Evolutionary conservation across 371 early-diverging fungal species (phyloP), one percentile per base, ranked within the genome.

Genomic region (Syncephalis plumigaleata): DNA sequence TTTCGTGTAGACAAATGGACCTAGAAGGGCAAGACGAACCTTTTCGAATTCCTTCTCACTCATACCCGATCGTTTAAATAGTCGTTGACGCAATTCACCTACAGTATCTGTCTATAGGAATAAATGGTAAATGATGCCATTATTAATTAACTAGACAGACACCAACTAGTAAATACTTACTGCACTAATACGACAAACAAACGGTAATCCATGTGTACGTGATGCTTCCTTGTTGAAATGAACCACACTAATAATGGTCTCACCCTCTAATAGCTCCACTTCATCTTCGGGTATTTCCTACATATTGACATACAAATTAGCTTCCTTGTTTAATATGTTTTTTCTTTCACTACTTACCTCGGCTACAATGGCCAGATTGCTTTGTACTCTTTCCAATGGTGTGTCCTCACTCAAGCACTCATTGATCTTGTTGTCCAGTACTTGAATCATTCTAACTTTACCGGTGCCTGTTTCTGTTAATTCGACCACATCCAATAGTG

Each of bases 11-110:
- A 53, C 49, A 49, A 49, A 15, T 55, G 52, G 42, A 7, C 57
- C 47, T 4, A 77, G 68, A 48, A 73, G 57, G 27, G 62, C 64
- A 43, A 81, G 57, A 53, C 77, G 84, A 48, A 84, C 71, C 57
- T 85, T 88, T 23, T 66, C 67, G 62, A 85, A 81, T 27, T 93
- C 95, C 65, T 87, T 90, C 51, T 91, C 90, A 50, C 59, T 67
- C 63, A 87, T 64, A 0, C 87, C 87, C 25, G 85, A 68, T 49
- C 81, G 61, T 45, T 57, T 60, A 48, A 73, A 76, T 46, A 95
- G 63, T 8, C 91, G 70, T 44, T 63, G 56, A 68, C 81, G 84
- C 17, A 81, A 81, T 7, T 73, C 73, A 7, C 55, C 49, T 46
- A 84, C 75, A 16, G 57, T 49, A 54, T 91, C 91, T 42, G 70